These are phyloP conservation scores for Colletotrichum australisinense DNA, from an alignment of 2,329 filamentous ascomycete species.

Conservation along the genomic window DNA sequence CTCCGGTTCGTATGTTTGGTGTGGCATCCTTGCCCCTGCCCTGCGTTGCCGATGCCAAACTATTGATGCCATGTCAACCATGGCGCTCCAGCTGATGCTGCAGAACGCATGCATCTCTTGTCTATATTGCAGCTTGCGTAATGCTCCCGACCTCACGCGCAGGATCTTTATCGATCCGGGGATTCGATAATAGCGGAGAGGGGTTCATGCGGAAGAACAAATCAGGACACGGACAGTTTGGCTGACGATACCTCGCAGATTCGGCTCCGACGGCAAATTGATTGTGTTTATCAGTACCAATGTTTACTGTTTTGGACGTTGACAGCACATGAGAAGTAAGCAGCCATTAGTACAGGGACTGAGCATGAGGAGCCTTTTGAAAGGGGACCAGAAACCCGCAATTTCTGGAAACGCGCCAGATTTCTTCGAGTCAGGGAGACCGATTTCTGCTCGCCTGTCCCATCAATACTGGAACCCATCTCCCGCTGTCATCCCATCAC, in stretches of 20 bases:
- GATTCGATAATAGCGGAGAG: background rate
- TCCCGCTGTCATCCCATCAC: background rate
- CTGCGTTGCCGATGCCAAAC: background rate
- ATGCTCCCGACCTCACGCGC: background rate
- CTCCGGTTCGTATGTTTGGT: background rate
- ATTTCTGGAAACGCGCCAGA: background rate
- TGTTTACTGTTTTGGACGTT: background rate
- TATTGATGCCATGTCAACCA: constrained; percentile 13
- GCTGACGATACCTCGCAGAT: background rate
- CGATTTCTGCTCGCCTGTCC: background rate
- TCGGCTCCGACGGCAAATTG: background rate
- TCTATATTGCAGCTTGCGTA: background rate
- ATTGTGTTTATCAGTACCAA: background rate
- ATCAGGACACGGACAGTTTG: background rate
- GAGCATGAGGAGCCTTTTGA: background rate
- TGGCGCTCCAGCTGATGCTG: constrained; percentile 17
- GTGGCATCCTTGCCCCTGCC: background rate
- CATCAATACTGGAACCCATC: background rate
- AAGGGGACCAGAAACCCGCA: background rate
- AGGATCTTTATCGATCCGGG: too few species aligned
- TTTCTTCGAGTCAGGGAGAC: background rate
- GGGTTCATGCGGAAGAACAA: background rate
- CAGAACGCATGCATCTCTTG: background rate
- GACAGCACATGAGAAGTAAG: background rate
- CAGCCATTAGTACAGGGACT: background rate